A percentile compares a stretch with the other conserved stretches of the same genome.
phyloP scores from a whole-genome alignment of 1,284 basidiomycete species.

The Prillingera fragicola region DNA sequence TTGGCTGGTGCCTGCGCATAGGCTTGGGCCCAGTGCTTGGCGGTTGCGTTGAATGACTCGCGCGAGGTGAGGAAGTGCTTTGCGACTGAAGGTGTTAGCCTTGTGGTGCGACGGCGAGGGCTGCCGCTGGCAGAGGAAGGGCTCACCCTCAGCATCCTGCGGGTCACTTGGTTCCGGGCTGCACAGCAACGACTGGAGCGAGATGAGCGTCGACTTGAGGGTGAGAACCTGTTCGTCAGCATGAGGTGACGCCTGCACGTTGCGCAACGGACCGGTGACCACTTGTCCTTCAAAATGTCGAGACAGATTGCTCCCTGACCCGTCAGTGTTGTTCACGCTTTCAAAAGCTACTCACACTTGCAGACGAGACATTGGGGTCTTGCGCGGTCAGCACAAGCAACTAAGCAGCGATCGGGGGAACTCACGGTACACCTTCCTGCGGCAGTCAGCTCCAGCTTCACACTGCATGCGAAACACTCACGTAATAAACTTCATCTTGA shows the following conservation, averaged over 20 bases:
- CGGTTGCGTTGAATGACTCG: slow-evolving; percentile 82
- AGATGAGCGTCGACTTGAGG: slow-evolving; percentile 93
- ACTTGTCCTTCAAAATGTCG: slow-evolving; percentile 81
- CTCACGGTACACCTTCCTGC: slow-evolving; percentile 76
- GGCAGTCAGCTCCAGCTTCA: slow-evolving; percentile 7
- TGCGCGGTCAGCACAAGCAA: slow-evolving; percentile 3
- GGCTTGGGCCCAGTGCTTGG: slow-evolving; percentile 86
- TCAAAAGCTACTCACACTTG: slow-evolving; percentile 55
- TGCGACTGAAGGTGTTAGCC: slow-evolving; percentile 56
- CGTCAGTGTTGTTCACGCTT: slow-evolving; percentile 4
- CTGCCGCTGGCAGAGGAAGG: background rate
- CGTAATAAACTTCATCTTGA: slow-evolving; percentile 97
- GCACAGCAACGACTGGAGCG: slow-evolving; percentile 90
- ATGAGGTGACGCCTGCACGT: slow-evolving; percentile 9
- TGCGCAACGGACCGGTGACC: slow-evolving; percentile 51
- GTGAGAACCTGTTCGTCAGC: slow-evolving; percentile 61
- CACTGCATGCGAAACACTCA: slow-evolving; percentile 30
- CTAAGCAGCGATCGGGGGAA: slow-evolving; percentile 1
- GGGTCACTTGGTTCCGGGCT: slow-evolving; percentile 95
- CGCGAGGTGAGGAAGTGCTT: slow-evolving; percentile 91
- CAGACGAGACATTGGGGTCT: slow-evolving; percentile 86
- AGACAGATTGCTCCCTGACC: slow-evolving; percentile 48
- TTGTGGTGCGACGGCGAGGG: background rate
- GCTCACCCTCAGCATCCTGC: slow-evolving; percentile 78
- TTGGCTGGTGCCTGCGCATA: slow-evolving; percentile 67